phyloP scores from a whole-genome alignment of 345 rosid genomes.

The Lepidium didymum region DNA sequence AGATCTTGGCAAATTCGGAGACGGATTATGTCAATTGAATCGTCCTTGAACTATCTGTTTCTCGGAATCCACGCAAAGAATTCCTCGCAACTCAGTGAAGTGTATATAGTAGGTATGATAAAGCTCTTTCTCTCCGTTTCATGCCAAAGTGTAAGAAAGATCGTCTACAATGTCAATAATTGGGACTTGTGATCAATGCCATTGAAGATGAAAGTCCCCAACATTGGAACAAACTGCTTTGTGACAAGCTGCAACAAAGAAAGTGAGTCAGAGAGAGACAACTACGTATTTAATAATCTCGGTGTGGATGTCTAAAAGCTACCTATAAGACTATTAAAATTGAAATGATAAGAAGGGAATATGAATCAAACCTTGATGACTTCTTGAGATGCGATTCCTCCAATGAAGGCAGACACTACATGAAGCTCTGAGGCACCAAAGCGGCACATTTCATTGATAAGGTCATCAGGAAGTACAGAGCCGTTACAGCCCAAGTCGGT shows the following conservation, averaged over 20 bases:
- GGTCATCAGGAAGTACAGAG: conserved; percentile 74
- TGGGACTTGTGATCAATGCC: conserved; percentile 97
- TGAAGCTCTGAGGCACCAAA: conserved; percentile 98
- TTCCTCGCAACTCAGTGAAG: background rate
- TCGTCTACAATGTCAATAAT: conserved; percentile 43
- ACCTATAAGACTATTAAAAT: background rate
- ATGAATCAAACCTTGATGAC: conserved; percentile 63
- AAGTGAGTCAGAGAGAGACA: background rate
- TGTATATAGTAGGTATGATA: background rate
- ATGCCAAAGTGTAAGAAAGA: background rate
- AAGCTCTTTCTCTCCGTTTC: conserved; percentile 2
- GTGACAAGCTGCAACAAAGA: conserved; percentile 63
- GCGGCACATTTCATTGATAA: conserved; percentile 89
- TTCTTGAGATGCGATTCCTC: conserved; percentile 95
- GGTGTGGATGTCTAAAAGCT: background rate
- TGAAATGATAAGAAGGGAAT: background rate
- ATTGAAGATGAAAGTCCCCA: conserved; percentile 79
- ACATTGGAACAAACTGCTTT: conserved; percentile 84
- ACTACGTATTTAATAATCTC: background rate
- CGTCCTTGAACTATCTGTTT: background rate
- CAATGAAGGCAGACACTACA: conserved; percentile 83
- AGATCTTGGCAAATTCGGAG: background rate
- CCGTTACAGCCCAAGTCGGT: conserved; percentile 83
- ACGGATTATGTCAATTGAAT: background rate
- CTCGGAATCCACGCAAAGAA: background rate